Conservation (phyloP, 805 yeast species). For the Cyberlindnera lachancei region DNA sequence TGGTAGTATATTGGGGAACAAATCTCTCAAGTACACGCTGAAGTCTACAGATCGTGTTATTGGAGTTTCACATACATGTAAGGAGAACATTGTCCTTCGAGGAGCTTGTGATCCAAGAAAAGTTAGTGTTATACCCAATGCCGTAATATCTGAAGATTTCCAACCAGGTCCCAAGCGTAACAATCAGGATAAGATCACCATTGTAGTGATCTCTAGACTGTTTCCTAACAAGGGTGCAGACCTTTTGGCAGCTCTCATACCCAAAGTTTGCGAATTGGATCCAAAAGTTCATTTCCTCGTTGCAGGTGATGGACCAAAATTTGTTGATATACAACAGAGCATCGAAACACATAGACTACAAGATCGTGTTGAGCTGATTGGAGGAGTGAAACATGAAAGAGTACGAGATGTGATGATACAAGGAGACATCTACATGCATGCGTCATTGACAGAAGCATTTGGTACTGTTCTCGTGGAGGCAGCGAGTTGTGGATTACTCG, state of each 20-base stretch:
- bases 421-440: constrained; percentile 91
- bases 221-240: constrained; percentile 98
- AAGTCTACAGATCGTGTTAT: constrained; percentile 88
- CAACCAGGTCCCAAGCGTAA: constrained; percentile 31
- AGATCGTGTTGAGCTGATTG: constrained; percentile 78
- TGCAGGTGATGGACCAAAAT: constrained; percentile 97
- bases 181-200: constrained; percentile 44
- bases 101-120: constrained; percentile 71
- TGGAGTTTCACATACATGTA: constrained; percentile 95
- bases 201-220: constrained; percentile 84
- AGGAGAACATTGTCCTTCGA: constrained; percentile 88
- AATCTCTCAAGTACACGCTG: constrained; percentile 71
- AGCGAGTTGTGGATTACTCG: constrained; percentile 88
- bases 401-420: constrained; percentile 88
- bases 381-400: constrained; percentile 85
- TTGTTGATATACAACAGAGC: constrained; percentile 91
- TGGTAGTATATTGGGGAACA: constrained; percentile 78
- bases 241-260: constrained; percentile 74
- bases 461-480: constrained; percentile 98
- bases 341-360: constrained; percentile 79
- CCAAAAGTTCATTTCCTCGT: constrained; percentile 68
- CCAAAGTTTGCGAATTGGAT: constrained; percentile 61
- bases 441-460: constrained; percentile 93
- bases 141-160: constrained; percentile 81
- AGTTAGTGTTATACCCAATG: constrained; percentile 93